phyloP scores from a whole-genome alignment of 257 asterid genomes.

The Primulina eburnea region DNA sequence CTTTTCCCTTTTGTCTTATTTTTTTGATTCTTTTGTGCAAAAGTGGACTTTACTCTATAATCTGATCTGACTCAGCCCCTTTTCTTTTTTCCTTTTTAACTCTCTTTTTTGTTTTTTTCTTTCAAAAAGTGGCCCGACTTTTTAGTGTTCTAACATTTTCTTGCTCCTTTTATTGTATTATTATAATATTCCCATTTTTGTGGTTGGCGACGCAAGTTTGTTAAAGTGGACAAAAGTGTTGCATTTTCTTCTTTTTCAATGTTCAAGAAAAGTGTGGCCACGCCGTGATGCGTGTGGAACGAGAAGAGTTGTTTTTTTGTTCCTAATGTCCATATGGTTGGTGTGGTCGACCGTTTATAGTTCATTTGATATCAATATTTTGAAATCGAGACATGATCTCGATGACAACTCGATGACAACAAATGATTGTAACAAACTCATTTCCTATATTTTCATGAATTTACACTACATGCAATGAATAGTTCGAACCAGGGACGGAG shows the following conservation, averaged over 20 bases:
- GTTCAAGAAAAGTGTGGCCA: constrained; percentile 9
- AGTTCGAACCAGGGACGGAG: too few species aligned
- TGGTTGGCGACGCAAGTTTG: constrained; percentile 41
- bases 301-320: not conserved
- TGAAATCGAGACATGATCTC: too few species aligned
- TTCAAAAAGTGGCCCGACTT: constrained; percentile 22
- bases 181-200: constrained; percentile 18
- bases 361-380: too few species aligned
- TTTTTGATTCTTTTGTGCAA: constrained; percentile 40
- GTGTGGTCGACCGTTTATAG: too few species aligned
- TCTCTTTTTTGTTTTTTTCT: constrained; percentile 6
- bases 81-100: constrained; percentile 6
- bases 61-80: constrained; percentile 56
- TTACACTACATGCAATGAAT: too few species aligned
- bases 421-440: too few species aligned
- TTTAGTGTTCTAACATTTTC: constrained; percentile 1
- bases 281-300: constrained; percentile 22
- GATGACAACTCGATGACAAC: too few species aligned
- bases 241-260: not conserved
- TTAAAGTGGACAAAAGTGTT: constrained; percentile 18
- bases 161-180: not conserved
- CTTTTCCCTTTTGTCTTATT: constrained; percentile 37
- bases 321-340: too few species aligned
- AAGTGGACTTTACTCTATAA: constrained; percentile 43
- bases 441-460: too few species aligned